A percentile compares a stretch with the other conserved stretches of the same genome.
Evolutionary conservation across 1,284 basidiomycete genomes (phyloP).

Genomic region (Ganoderma resinaceum): DNA sequence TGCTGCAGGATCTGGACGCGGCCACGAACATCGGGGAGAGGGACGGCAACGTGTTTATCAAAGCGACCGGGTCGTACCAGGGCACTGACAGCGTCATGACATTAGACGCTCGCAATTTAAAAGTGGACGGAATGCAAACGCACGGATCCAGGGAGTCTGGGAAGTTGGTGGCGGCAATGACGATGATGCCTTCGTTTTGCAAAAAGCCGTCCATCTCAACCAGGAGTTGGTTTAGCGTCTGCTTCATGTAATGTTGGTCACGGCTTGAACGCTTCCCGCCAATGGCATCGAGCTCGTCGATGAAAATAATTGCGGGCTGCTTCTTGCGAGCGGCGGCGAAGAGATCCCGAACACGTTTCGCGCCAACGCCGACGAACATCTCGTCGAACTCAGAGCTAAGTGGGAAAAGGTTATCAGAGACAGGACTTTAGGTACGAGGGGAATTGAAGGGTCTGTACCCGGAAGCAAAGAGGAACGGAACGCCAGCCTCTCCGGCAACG

Average conservation of each 20-base stretch:
- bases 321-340: constrained; percentile 96
- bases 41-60: constrained; percentile 90
- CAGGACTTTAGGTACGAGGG: background rate
- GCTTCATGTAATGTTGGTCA: constrained; percentile 90
- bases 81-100: constrained; percentile 48
- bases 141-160: constrained; percentile 89
- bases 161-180: constrained; percentile 96
- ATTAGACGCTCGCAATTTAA: constrained; percentile 6
- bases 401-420: background rate
- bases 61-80: constrained; percentile 94
- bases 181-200: constrained; percentile 90
- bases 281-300: constrained; percentile 93
- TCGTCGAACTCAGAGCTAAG: constrained; percentile 95
- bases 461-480: constrained; percentile 90
- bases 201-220: constrained; percentile 96
- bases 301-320: constrained; percentile 94
- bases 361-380: constrained; percentile 96
- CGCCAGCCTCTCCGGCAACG: constrained; percentile 96
- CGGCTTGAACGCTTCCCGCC: constrained; percentile 91
- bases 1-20: constrained; percentile 90
- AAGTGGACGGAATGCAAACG: constrained; percentile 39
- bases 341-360: constrained; percentile 95
- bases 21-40: constrained; percentile 87
- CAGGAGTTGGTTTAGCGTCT: constrained; percentile 93
- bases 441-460: constrained; percentile 53